Conservation (phyloP, 768 basidiomycete genomes). For the Clathrus columnatus region DNA sequence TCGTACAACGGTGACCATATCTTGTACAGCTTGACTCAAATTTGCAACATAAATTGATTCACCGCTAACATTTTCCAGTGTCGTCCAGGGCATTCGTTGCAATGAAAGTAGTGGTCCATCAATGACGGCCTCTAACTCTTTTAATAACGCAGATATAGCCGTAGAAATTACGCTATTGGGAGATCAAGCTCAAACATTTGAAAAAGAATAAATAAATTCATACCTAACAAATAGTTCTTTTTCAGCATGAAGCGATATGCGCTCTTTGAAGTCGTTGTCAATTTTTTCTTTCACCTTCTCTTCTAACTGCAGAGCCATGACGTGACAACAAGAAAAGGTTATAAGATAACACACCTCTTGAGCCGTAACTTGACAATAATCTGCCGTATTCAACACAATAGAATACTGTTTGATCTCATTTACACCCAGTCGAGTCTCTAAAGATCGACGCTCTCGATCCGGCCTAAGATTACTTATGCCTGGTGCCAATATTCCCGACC, state of each 20-base stretch:
- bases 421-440: conserved; percentile 70
- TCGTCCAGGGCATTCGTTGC: conserved; percentile 70
- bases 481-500: not conserved
- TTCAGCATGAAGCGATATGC: conserved; percentile 75
- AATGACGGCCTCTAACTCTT: conserved; percentile 77
- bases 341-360: conserved; percentile 48
- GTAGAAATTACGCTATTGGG: conserved; percentile 69
- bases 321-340: not conserved
- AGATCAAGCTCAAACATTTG: conserved; percentile 1
- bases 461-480: conserved; percentile 24
- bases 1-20: conserved; percentile 67
- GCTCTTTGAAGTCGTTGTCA: conserved; percentile 64
- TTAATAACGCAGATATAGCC: conserved; percentile 68
- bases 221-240: conserved; percentile 86
- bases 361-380: conserved; percentile 92
- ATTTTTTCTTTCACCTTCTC: conserved; percentile 84
- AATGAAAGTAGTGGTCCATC: conserved; percentile 75
- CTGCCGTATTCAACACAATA: conserved; percentile 91
- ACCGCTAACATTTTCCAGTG: conserved; percentile 75
- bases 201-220: conserved; percentile 14
- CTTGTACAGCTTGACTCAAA: conserved; percentile 63
- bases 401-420: conserved; percentile 75
- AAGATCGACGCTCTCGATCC: conserved; percentile 51
- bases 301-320: conserved; percentile 83
- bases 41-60: conserved; percentile 77